Evolutionary conservation across 495 filamentous ascomycete species (phyloP), one percentile per base, ranked within the genome.

Genomic region (Tricharina praecox): DNA sequence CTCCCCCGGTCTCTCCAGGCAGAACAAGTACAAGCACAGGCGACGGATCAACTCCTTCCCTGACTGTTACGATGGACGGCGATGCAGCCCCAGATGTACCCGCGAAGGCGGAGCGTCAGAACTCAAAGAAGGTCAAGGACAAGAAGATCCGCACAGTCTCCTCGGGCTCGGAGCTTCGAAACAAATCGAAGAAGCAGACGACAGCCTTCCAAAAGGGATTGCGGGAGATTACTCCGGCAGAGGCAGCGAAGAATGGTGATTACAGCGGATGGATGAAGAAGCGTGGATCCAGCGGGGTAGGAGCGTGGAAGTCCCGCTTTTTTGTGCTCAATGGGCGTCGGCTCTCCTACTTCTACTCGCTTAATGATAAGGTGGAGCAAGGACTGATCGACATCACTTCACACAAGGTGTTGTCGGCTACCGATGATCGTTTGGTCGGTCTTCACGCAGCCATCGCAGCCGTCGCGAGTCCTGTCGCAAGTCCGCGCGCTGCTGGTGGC

Each of bases 181-280:
- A 71, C 48, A 90, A 88, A 65, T 75, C 80, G 21, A 96, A 96
- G 67, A 88, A 96, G 58, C 77, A 85, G 47, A 53, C 54, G 7
- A 96, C 90, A 1, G 90, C 92, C 3, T 96, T 94, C 65, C 82
- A 75, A 11, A 81, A 81, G 11, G 92, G 92, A 2, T 67, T 96
- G 16, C 76, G 82, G 56, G 82, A 84, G 64, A 82, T 87, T 53
- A 67, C 74, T 0, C 92, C 92, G 0, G 70, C 76, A 41, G 83
- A 93, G 59, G 85, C 90, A 50, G 87, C 94, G 64, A 66, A 73
- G 44, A 78, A 76, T 46, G 88, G 85, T 38, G 90, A 99, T 56
- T 99, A 87, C 58, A 85, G 78, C 53, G 92, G 92, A 20, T 99
- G 92, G 92, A 99, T 99, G 92, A 96, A 93, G 69, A 99, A 99